Evolutionary conservation across 2,329 filamentous ascomycete genomes (phyloP).

Genomic region (Ophiostoma novo-ulmi): DNA sequence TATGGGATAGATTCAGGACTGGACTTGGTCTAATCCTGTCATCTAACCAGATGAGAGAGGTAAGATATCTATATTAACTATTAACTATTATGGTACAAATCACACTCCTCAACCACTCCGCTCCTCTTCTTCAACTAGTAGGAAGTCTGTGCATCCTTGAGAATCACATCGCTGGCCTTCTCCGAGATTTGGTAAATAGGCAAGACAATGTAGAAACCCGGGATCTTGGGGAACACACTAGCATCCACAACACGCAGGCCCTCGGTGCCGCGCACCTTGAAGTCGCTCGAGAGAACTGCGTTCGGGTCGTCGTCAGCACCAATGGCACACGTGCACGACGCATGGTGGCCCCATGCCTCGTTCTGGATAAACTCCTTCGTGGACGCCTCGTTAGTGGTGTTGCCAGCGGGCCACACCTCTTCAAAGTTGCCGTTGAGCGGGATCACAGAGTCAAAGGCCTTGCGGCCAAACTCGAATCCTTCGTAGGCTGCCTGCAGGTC

Average conservation of each 20-base stretch:
- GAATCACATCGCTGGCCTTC: background rate
- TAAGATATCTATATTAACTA: too few relatives aligned
- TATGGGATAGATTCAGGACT: too few relatives aligned
- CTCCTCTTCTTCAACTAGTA: background rate
- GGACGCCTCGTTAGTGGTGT: background rate
- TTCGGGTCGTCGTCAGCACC: background rate
- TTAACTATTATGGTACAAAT: too few relatives aligned
- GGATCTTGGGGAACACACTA: background rate
- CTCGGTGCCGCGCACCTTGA: background rate
- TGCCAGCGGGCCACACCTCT: background rate
- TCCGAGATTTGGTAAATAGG: background rate
- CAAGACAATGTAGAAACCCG: background rate
- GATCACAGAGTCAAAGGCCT: background rate
- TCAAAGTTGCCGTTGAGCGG: background rate
- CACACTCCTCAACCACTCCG: too few relatives aligned
- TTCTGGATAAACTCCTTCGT: background rate
- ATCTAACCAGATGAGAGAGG: too few relatives aligned
- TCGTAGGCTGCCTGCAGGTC: background rate
- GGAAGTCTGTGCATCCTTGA: background rate
- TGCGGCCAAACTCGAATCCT: background rate
- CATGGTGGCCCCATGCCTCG: background rate
- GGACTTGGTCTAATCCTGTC: too few relatives aligned
- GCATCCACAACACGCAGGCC: background rate
- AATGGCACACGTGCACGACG: background rate
- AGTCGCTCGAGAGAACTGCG: background rate